These are phyloP conservation scores for Lipomyces japonicus DNA, from an alignment of 805 yeast species.

Conservation along the genomic window DNA sequence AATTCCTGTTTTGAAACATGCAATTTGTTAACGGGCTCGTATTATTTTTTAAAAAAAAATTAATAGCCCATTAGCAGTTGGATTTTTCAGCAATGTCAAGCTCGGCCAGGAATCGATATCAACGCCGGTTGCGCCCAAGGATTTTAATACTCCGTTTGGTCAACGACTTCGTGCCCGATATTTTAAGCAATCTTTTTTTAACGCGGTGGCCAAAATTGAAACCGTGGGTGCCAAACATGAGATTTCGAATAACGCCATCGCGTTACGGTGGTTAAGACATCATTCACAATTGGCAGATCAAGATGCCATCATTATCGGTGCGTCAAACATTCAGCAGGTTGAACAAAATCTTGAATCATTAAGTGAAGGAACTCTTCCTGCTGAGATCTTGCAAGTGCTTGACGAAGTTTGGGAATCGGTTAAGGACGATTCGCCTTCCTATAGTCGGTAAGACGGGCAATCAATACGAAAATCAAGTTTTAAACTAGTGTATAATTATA, in stretches of 20 bases:
- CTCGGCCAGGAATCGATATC: conserved; percentile 23
- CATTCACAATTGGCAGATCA: conserved; percentile 12
- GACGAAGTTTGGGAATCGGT: conserved; percentile 32
- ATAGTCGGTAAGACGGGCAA: too few relatives aligned
- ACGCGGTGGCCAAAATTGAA: conserved; percentile 10
- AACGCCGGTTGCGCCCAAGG: conserved; percentile 14
- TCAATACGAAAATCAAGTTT: too few relatives aligned
- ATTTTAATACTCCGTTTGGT: conserved; percentile 15
- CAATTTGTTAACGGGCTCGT: too few relatives aligned
- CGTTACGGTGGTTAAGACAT: conserved; percentile 7
- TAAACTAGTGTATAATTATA: too few relatives aligned
- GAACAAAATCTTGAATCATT: conserved; percentile 24
- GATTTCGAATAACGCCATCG: conserved; percentile 10
- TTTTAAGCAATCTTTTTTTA: conserved; percentile 24
- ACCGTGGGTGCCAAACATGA: conserved; percentile 10
- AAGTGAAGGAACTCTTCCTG: conserved; percentile 31
- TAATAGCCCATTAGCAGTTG: conserved; percentile 23
- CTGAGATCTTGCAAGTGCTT: conserved; percentile 29
- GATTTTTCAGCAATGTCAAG: conserved; percentile 21
- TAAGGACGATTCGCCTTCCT: conserved; percentile 30
- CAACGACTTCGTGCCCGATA: conserved; percentile 16
- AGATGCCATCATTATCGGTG: conserved; percentile 27
- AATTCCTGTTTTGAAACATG: too few relatives aligned
- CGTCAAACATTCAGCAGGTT: conserved; percentile 18
- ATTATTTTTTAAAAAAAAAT: neutral